phyloP scores from a whole-genome alignment of 257 asterid species.

The Fraxinus quadrangulata region DNA sequence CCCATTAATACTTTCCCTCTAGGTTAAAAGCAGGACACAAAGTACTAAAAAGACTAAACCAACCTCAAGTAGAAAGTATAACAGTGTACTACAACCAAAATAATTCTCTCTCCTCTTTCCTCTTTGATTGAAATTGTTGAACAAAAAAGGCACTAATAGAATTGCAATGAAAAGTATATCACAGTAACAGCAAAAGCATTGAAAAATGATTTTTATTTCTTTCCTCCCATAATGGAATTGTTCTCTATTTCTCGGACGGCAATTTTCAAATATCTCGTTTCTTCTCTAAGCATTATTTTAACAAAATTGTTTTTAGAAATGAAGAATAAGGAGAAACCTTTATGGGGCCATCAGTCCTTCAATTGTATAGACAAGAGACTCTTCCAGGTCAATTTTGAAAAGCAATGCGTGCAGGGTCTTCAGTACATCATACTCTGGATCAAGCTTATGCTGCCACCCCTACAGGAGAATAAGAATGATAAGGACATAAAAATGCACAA shows the following conservation, averaged over 20 bases:
- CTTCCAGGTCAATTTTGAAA: conserved; percentile 75
- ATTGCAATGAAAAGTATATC: neutral
- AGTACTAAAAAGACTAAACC: neutral
- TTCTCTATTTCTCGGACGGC: conserved; percentile 5
- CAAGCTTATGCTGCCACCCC: conserved; percentile 97
- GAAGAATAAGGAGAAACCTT: conserved; percentile 29
- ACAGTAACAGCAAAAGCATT: conserved; percentile 2
- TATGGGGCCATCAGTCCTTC: conserved; percentile 88
- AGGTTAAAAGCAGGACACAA: neutral
- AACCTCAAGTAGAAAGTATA: neutral
- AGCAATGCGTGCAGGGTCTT: conserved; percentile 65
- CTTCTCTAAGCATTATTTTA: neutral
- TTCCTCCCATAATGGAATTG: conserved; percentile 3
- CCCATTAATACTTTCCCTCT: neutral
- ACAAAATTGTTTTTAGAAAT: neutral
- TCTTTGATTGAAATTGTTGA: neutral
- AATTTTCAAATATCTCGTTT: neutral
- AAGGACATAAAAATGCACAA: conserved; percentile 10
- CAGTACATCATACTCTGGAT: conserved; percentile 72
- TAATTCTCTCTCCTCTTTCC: neutral
- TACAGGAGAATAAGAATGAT: conserved; percentile 23
- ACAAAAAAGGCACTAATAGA: neutral
- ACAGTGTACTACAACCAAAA: neutral
- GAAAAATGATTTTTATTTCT: conserved; percentile 2
- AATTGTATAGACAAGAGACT: conserved; percentile 71